These are phyloP conservation scores for Ceratobasidium sp. DNA, from an alignment of 1,284 basidiomycete genomes.

Conservation along the genomic window DNA sequence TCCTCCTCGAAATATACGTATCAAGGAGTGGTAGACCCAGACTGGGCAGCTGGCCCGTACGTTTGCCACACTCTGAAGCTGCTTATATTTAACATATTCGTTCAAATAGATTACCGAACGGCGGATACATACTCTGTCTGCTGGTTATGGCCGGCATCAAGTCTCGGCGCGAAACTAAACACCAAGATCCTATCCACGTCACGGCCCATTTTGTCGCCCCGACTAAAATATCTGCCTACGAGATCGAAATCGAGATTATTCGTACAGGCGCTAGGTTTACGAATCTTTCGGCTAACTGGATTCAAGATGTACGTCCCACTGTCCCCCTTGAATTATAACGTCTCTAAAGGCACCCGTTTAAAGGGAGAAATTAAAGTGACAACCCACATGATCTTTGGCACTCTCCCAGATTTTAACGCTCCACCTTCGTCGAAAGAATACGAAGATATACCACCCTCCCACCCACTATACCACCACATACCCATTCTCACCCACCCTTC, in stretches of 20 bases:
- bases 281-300: constrained; percentile 69
- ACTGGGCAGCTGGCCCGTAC: constrained; percentile 32
- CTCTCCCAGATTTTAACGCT: constrained; percentile 58
- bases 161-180: constrained; percentile 64
- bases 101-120: constrained; percentile 13
- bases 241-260: constrained; percentile 65
- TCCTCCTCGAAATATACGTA: neutral
- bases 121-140: constrained; percentile 73
- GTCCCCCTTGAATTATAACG: constrained; percentile 51
- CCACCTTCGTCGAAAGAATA: constrained; percentile 10
- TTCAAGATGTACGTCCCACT: constrained; percentile 66
- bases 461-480: constrained; percentile 67
- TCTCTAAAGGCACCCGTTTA: too few species aligned
- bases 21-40: constrained; percentile 6
- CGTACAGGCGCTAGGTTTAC: constrained; percentile 68
- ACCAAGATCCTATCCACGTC: constrained; percentile 70
- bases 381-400: constrained; percentile 70
- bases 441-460: constrained; percentile 58
- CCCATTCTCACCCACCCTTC: constrained; percentile 70
- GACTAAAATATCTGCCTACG: constrained; percentile 60
- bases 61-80: neutral
- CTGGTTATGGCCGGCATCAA: constrained; percentile 68
- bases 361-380: constrained; percentile 64
- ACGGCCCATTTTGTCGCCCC: constrained; percentile 71
- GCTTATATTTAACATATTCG: neutral